phyloP scores from a whole-genome alignment of 2,329 filamentous ascomycete species.

The Microsporum canis region DNA sequence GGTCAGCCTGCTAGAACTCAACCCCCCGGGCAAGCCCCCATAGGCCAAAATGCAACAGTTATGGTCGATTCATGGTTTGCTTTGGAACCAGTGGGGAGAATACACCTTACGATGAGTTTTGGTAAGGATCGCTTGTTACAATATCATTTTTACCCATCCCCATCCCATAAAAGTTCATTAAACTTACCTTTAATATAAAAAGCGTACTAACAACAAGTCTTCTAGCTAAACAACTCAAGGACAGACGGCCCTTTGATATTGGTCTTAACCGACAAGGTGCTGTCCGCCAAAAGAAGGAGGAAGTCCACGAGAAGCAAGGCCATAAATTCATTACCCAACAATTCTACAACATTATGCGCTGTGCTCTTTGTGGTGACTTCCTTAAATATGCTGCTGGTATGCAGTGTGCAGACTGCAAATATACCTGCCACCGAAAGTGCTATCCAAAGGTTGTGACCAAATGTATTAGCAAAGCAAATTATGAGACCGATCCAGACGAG shows the following conservation, averaged over 20 bases:
- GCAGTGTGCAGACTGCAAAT: conserved; percentile 99
- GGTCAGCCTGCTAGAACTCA: conserved; percentile 18
- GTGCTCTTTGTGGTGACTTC: conserved; percentile 92
- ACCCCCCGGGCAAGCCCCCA: conserved; percentile 12
- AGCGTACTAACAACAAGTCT: conserved; percentile 15
- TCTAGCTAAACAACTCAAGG: conserved; percentile 70
- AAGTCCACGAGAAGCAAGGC: conserved; percentile 95
- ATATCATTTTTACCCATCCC: background rate
- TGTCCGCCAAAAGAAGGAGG: conserved; percentile 93
- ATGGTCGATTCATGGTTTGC: conserved; percentile 92
- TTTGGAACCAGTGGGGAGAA: conserved; percentile 82
- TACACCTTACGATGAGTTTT: conserved; percentile 85
- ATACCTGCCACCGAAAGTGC: conserved; percentile 97
- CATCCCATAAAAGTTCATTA: background rate
- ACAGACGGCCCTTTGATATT: conserved; percentile 69
- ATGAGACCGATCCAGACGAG: conserved; percentile 94
- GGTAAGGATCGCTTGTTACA: conserved; percentile 30
- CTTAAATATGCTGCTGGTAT: conserved; percentile 97
- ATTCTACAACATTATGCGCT: conserved; percentile 99
- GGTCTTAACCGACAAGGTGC: conserved; percentile 91
- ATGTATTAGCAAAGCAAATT: conserved; percentile 98
- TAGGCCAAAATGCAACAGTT: conserved; percentile 25
- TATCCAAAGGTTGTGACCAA: conserved; percentile 96
- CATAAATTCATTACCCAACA: conserved; percentile 98
- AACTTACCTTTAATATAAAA: background rate